Evolutionary conservation across 805 yeast species (phyloP).

Genomic region (Schwanniomyces polymorphus): DNA sequence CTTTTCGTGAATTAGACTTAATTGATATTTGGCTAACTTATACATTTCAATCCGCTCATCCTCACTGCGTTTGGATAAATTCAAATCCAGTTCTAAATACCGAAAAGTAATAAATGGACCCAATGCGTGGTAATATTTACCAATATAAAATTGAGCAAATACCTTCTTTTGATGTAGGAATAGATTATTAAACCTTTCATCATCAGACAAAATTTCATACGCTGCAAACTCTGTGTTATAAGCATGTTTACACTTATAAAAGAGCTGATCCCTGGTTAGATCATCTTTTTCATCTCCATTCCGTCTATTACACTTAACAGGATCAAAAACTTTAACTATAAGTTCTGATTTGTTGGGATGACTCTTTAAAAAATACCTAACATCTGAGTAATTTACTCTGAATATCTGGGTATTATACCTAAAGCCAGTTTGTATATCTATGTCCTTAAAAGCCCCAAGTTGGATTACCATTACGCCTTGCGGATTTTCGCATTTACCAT

Average conservation of each 20-base stretch:
- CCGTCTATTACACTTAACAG: neutral
- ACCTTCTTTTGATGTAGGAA: neutral
- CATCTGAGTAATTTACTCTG: neutral
- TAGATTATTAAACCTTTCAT: neutral
- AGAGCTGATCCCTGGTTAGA: neutral
- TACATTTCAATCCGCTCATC: neutral
- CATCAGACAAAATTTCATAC: neutral
- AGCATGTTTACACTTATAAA: neutral
- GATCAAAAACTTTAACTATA: constrained; percentile 1
- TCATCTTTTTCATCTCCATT: neutral
- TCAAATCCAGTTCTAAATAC: neutral
- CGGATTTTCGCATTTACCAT: no score
- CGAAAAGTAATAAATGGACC: neutral
- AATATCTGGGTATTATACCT: neutral
- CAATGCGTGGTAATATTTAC: neutral
- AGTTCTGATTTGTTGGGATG: neutral
- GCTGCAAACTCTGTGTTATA: neutral
- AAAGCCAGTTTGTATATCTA: constrained; percentile 2
- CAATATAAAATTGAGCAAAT: constrained; percentile 1
- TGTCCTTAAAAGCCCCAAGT: neutral
- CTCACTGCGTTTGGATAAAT: neutral
- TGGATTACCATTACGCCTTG: neutral
- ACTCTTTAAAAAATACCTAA: neutral
- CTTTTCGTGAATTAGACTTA: neutral
- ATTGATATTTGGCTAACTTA: neutral